phyloP scores from a whole-genome alignment of 768 basidiomycete species.

The Lyophyllum shimeji region DNA sequence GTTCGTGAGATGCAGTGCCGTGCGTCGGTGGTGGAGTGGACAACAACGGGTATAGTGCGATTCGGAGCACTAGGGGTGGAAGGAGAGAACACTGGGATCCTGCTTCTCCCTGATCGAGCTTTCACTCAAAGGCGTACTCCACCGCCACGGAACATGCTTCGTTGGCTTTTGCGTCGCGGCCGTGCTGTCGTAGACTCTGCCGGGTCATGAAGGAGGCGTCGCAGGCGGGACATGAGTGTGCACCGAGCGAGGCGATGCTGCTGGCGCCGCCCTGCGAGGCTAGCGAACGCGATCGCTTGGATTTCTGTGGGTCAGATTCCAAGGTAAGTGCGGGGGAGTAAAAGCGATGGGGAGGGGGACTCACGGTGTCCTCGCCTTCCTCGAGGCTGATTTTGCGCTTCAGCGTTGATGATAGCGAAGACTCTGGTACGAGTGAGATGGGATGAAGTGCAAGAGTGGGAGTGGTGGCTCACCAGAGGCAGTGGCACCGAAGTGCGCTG shows the following conservation, averaged over 20 bases:
- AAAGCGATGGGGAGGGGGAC: constrained; percentile 14
- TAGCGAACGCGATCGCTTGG: constrained; percentile 56
- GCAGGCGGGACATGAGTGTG: constrained; percentile 74
- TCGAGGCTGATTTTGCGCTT: constrained; percentile 53
- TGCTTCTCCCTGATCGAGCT: neutral
- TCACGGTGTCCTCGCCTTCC: constrained; percentile 41
- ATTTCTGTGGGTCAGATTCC: constrained; percentile 32
- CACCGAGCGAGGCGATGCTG: constrained; percentile 39
- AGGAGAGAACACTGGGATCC: neutral
- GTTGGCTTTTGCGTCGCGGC: constrained; percentile 46
- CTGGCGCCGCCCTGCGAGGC: constrained; percentile 32
- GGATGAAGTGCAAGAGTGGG: neutral
- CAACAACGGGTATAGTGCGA: no score
- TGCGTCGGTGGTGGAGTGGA: no score
- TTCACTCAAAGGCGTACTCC: constrained; percentile 66
- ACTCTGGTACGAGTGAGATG: constrained; percentile 20
- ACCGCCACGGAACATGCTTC: constrained; percentile 76
- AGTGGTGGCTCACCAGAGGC: constrained; percentile 36
- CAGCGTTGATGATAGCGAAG: constrained; percentile 34
- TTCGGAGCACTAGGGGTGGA: no score
- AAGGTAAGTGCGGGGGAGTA: constrained; percentile 7
- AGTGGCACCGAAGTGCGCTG: constrained; percentile 39
- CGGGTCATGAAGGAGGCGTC: constrained; percentile 63
- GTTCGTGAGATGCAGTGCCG: constrained; percentile 8
- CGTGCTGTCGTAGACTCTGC: constrained; percentile 64